Evolutionary conservation across 73 alveolate genomes (phyloP), one percentile per base, ranked within the genome.

Genomic region (Paramecium biaurelia): DNA sequence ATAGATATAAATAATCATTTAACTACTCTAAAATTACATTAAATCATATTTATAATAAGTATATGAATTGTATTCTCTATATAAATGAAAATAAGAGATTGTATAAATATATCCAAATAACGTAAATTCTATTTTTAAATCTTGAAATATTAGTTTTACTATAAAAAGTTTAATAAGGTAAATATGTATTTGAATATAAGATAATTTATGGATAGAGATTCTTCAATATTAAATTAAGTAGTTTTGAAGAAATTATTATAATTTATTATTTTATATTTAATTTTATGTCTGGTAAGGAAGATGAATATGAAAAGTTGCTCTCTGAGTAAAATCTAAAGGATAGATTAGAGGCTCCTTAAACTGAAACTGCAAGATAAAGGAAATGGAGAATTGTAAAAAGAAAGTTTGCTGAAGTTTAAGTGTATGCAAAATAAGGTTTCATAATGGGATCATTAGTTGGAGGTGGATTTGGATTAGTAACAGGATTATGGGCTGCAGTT

Each of bases 401-500:
- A 53, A 57, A 86, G 70, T 57, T 63, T 21, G 93, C 88, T 14
- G 41, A 63, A 26, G 56, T 86, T 26, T 41, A 57, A 86, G 85
- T 72, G 42, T 59, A 59, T 38, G 93, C 93, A 37, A n/a, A 86
- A 63, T 42, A 86, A 38, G 93, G 93, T 21, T 86, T 86, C 76
- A 32, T 86, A 15, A 86, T 86, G 93, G 93, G 93, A n/a, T 38
- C 74, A 15, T 56, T 76, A 14, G 93, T 86, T 37, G 93, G 93
- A 35, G 86, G 88, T 18, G 85, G 85, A 49, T 63, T 86, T 38
- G 93, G 93, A 47, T 72, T 76, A 58, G 70, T 86, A 26, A 86
- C 67, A 15, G 93, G 93, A 63, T 47, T 67, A 26, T 86, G 93
- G 93, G 87, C 72, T 18, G 93, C 93, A 58, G 28, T 57, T 12